Conservation (phyloP, 2,329 filamentous ascomycete genomes). For the Stemphylium vesicarium region DNA sequence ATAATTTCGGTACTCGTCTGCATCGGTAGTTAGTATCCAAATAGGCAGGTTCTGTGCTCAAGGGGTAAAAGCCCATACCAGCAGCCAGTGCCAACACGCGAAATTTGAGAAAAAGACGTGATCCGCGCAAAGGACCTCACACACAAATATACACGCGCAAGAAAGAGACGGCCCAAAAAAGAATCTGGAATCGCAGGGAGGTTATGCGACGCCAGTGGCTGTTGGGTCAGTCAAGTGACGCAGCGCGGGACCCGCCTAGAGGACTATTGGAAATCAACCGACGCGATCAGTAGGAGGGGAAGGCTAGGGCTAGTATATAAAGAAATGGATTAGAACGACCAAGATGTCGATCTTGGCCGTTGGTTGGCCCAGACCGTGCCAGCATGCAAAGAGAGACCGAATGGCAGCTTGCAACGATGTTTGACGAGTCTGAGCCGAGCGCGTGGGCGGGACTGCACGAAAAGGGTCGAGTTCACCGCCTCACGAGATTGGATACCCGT, state of each 20-base stretch:
- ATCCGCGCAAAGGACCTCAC: not conserved
- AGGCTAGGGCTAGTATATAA: conserved; percentile 21
- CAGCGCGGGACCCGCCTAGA: conserved; percentile 27
- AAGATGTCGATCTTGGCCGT: conserved; percentile 27
- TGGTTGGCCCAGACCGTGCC: conserved; percentile 31
- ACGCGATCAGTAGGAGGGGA: conserved; percentile 24
- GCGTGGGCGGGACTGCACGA: conserved; percentile 27
- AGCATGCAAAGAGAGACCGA: conserved; percentile 22
- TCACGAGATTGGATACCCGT: conserved; percentile 26
- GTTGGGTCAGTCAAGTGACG: conserved; percentile 26
- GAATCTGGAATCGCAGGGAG: conserved; percentile 13
- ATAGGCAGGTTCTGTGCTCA: conserved; percentile 27
- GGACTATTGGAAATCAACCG: conserved; percentile 28
- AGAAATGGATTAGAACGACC: conserved; percentile 24
- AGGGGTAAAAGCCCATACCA: conserved; percentile 30
- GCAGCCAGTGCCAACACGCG: conserved; percentile 31
- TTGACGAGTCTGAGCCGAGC: conserved; percentile 23
- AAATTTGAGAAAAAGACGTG: conserved; percentile 19
- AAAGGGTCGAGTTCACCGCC: conserved; percentile 37
- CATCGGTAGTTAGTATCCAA: conserved; percentile 28
- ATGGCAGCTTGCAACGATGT: conserved; percentile 24
- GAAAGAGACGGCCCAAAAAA: conserved; percentile 8
- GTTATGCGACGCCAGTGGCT: conserved; percentile 23
- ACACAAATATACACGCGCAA: conserved; percentile 5
- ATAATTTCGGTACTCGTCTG: conserved; percentile 35